Evolutionary conservation across 305 asterid species (phyloP).

Genomic region (Petunia hybrid): DNA sequence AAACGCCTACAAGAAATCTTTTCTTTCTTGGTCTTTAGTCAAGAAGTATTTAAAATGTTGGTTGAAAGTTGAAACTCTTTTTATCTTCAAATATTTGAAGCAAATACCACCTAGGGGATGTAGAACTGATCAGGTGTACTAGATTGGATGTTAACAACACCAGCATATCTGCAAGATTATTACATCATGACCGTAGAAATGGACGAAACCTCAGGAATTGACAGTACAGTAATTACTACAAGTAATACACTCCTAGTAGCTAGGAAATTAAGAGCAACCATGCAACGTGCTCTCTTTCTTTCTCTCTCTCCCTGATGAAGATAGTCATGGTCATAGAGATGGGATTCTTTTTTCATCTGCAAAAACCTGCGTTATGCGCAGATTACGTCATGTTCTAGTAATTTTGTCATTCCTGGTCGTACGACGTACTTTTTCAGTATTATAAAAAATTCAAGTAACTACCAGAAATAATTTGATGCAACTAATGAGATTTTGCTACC

Average conservation of each 20-base stretch:
- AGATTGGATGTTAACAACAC: not conserved
- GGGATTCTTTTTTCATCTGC: not conserved
- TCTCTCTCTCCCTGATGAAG: not conserved
- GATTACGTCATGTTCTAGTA: not conserved
- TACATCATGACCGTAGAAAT: not conserved
- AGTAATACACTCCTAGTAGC: too few relatives aligned
- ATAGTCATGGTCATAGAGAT: not conserved
- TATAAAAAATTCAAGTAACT: too few relatives aligned
- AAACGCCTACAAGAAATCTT: too few relatives aligned
- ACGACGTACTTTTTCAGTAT: not conserved
- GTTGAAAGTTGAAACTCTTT: not conserved
- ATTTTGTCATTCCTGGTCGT: not conserved
- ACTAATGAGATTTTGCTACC: too few relatives aligned
- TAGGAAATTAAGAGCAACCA: not conserved
- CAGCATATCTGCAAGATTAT: not conserved
- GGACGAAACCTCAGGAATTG: not conserved
- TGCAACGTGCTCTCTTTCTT: not conserved
- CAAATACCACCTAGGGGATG: not conserved
- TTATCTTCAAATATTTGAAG: not conserved
- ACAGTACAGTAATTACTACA: not conserved
- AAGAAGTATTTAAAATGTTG: not conserved
- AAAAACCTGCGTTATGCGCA: not conserved
- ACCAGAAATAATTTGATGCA: too few relatives aligned
- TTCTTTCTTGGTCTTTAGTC: not conserved
- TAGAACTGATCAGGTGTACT: not conserved